Evolutionary conservation across 2,329 filamentous ascomycete species (phyloP), one percentile per base, ranked within the genome.

Genomic region (Pseudocercospora vitis): DNA sequence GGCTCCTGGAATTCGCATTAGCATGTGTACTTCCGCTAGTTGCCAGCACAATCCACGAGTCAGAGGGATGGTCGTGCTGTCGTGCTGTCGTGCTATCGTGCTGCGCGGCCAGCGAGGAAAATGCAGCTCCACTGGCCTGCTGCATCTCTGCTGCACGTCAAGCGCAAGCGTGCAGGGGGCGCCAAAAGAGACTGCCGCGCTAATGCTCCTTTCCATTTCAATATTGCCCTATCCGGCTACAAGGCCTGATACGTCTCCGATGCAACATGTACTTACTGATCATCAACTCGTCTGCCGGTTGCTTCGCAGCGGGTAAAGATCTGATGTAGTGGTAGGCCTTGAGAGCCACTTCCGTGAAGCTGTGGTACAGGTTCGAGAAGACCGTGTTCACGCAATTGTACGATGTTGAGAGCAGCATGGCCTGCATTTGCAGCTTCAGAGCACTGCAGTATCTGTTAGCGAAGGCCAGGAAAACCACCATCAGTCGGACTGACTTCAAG

Each of bases 371-470:
- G 62, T 94, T 95, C n/a, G 74, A 71, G 3, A 92, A 76, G 9
- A 94, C 87, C 0, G 85, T 88, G 3, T 69, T 62, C 6, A 80
- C 68, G 3, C 84, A 81, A 73, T 97, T 97, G 75, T 92, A 85
- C 3, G 78, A 73, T 3, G 88, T 88, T 69, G 95, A 90, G 63
- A 89, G 86, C 69, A 90, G 88, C 84, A 95, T 91, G 46, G 83
- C 77, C 63, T 94, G 88, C 48, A 91, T 85, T 68, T 95, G 89
- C 48, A 94, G 84, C 69, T 91, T 91, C 76, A 97, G 90, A 3
- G 84, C 75, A 65, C 74, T 77, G 56, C 23, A 9, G 11, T 19
- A 14, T 19, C 23, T 50, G 56, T 64, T 56, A 63, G 57, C 35
- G 5, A 9, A 21, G 28, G 2, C 8, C 9, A n/a, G 11, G 1